Evolutionary conservation across 1,284 basidiomycete species (phyloP).

Genomic region (Pseudozyma sp.): DNA sequence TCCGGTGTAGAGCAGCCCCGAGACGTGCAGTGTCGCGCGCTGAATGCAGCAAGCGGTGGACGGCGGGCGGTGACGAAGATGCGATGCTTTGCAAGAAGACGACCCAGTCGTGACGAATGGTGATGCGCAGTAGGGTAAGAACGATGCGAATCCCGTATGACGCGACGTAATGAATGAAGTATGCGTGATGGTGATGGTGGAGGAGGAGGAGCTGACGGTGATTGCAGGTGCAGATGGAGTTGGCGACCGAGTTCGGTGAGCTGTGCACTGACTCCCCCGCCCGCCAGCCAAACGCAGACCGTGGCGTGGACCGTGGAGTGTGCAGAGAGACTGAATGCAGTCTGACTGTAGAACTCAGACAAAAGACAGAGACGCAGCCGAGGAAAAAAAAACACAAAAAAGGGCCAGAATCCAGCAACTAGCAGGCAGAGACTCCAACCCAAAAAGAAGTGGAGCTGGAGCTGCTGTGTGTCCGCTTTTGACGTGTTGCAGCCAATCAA

Average conservation of each 20-base stretch:
- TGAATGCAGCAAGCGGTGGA: constrained; percentile 1
- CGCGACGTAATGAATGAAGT: constrained; percentile 7
- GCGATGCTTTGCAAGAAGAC: constrained; percentile 11
- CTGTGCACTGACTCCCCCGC: constrained; percentile 1
- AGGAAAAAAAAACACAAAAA: background rate
- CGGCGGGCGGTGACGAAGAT: background rate
- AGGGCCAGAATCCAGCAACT: constrained; percentile 3
- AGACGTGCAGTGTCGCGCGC: constrained; percentile 11
- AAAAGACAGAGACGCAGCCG: constrained; percentile 2
- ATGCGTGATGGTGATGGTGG: constrained; percentile 9
- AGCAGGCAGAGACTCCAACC: background rate
- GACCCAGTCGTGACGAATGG: background rate
- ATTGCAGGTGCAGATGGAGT: background rate
- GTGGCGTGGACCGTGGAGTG: constrained; percentile 40
- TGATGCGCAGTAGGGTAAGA: constrained; percentile 17
- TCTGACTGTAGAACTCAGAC: background rate
- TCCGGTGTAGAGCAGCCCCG: constrained; percentile 5
- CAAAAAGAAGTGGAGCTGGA: background rate
- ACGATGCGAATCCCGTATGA: constrained; percentile 11
- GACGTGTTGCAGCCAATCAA: constrained; percentile 4
- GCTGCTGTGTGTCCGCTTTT: background rate
- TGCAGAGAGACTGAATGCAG: constrained; percentile 17
- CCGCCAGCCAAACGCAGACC: constrained; percentile 15
- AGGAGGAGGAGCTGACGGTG: background rate
- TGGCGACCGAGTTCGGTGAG: background rate